Percentiles rank a stretch among this genome's conserved stretches.
phyloP scores from a whole-genome alignment of 176 grass and related monocot species.

The Ensete glaucum region DNA sequence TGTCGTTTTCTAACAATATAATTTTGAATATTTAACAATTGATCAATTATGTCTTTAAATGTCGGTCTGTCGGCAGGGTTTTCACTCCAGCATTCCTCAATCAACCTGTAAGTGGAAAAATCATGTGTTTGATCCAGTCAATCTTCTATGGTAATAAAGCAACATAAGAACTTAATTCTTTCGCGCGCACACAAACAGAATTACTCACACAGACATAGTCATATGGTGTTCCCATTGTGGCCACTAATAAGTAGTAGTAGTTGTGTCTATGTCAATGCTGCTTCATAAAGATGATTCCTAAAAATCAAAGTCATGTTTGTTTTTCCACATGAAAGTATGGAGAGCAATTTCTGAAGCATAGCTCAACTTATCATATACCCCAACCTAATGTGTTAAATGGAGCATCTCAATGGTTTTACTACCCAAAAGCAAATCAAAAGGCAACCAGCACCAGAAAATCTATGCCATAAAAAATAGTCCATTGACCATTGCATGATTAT shows the following conservation, averaged over 20 bases:
- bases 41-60: constrained; percentile 65
- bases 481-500: background rate
- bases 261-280: background rate
- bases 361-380: too few relatives aligned
- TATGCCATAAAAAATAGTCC: too few relatives aligned
- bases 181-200: too few relatives aligned
- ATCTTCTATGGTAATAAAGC: background rate
- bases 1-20: constrained; percentile 39
- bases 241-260: background rate
- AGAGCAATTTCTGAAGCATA: too few relatives aligned
- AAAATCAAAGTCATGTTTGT: background rate
- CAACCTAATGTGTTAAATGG: too few relatives aligned
- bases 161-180: background rate
- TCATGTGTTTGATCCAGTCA: background rate
- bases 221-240: too few relatives aligned
- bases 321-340: too few relatives aligned
- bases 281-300: background rate
- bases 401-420: too few relatives aligned
- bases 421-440: too few relatives aligned
- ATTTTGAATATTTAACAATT: constrained; percentile 48
- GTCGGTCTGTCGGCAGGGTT: constrained; percentile 65
- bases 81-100: constrained; percentile 90
- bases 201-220: too few relatives aligned
- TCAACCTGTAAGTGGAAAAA: constrained; percentile 38
- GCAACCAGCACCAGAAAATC: background rate